phyloP scores from a whole-genome alignment of 169 alveolate genomes.

The Plasmodium fragile region DNA sequence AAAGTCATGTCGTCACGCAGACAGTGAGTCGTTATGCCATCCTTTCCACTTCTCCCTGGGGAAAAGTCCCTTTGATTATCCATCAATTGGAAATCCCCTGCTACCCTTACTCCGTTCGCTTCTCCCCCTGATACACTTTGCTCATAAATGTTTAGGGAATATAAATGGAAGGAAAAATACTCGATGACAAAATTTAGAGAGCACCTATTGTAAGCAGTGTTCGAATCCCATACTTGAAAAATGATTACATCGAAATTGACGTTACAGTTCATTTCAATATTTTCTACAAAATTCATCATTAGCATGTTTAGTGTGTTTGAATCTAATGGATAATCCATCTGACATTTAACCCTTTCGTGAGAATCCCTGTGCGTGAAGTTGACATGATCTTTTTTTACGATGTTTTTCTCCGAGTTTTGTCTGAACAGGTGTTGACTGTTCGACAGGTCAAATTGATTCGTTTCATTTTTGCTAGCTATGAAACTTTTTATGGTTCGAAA shows the following conservation, averaged over 20 bases:
- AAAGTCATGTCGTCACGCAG: neutral
- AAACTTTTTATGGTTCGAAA: neutral
- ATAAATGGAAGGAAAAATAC: conserved; percentile 21
- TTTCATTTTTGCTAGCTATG: neutral
- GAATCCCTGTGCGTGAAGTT: neutral
- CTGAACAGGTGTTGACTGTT: neutral
- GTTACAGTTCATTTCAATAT: conserved; percentile 15
- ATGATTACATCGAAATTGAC: conserved; percentile 49
- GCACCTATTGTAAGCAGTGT: conserved; percentile 69
- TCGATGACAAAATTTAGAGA: conserved; percentile 74
- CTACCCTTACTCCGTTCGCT: neutral
- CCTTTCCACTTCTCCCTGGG: neutral
- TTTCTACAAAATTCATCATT: conserved; percentile 59
- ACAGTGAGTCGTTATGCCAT: neutral
- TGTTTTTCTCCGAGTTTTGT: neutral
- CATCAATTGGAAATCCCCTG: neutral
- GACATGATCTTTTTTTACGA: neutral
- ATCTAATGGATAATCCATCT: conserved; percentile 8
- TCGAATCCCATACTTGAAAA: conserved; percentile 73
- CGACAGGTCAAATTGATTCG: neutral
- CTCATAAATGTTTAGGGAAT: conserved; percentile 47
- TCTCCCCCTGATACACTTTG: neutral
- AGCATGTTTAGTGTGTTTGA: conserved; percentile 15
- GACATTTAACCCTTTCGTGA: neutral
- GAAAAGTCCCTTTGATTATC: neutral